Conservation (phyloP, 164 flowering plant species). For the Vitis rupestris region DNA sequence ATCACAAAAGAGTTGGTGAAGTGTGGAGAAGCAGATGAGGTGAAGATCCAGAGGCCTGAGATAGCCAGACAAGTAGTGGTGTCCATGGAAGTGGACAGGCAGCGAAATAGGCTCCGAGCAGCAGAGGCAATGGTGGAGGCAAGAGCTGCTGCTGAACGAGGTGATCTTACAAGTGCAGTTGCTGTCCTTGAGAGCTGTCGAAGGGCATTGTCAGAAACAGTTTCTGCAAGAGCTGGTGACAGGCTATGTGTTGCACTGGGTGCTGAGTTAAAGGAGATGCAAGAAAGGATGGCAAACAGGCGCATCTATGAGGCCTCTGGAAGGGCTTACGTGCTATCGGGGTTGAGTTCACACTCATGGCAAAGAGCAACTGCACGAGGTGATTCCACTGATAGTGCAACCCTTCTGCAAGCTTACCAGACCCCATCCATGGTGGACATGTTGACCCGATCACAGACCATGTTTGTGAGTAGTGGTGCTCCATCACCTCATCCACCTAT, state of each 20-base stretch:
- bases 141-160: constrained; percentile 64
- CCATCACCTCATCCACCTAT: constrained; percentile 36
- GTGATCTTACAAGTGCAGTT: constrained; percentile 70
- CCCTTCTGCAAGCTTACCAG: constrained; percentile 69
- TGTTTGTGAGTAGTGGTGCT: constrained; percentile 36
- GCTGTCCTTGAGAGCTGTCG: constrained; percentile 56
- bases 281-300: constrained; percentile 82
- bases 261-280: constrained; percentile 86
- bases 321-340: constrained; percentile 88
- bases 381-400: constrained; percentile 62
- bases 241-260: constrained; percentile 56
- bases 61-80: constrained; percentile 26
- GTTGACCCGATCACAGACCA: constrained; percentile 81
- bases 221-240: constrained; percentile 62
- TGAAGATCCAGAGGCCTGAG: constrained; percentile 59
- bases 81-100: constrained; percentile 85
- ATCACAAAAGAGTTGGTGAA: constrained; percentile 40
- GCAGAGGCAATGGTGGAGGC: constrained; percentile 87
- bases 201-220: constrained; percentile 44
- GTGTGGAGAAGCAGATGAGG: constrained; percentile 36
- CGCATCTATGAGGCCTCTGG: constrained; percentile 79
- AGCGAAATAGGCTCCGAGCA: constrained; percentile 68
- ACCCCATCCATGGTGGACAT: constrained; percentile 90
- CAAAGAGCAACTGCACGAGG: constrained; percentile 97
- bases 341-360: constrained; percentile 97